Conservation (phyloP, 2,329 filamentous ascomycete species). For the Aspergillus ustus region DNA sequence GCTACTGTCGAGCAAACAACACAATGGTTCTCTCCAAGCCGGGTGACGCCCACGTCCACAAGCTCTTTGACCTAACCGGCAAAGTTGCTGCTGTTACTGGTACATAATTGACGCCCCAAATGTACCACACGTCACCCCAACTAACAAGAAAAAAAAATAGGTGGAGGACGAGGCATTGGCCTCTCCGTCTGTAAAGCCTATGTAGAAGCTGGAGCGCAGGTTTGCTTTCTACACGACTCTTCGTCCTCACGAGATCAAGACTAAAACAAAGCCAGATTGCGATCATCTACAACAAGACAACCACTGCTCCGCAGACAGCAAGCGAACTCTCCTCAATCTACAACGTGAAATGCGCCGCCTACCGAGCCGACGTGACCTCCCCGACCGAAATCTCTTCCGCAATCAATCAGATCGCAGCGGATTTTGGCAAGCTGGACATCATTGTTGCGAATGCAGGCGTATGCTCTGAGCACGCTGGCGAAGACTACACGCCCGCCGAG, state of each 20-base stretch:
- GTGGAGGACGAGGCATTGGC: constrained; percentile 38
- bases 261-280: constrained; percentile 31
- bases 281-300: constrained; percentile 38
- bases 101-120: too few species aligned
- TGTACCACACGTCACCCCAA: too few species aligned
- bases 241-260: background rate
- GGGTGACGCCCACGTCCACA: background rate
- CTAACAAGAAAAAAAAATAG: background rate
- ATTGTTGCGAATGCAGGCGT: constrained; percentile 53
- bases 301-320: constrained; percentile 29
- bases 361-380: constrained; percentile 39
- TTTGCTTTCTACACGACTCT: constrained; percentile 20
- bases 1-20: background rate
- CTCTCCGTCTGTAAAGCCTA: constrained; percentile 46
- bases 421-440: constrained; percentile 52
- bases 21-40: constrained; percentile 8
- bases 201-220: constrained; percentile 46
- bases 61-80: constrained; percentile 3
- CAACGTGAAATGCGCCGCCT: constrained; percentile 37
- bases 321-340: constrained; percentile 33
- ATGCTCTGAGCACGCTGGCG: constrained; percentile 35
- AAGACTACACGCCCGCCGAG: constrained; percentile 45
- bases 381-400: constrained; percentile 35
- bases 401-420: constrained; percentile 39
- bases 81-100: constrained; percentile 3